Percentiles rank a stretch among this genome's conserved stretches.
Evolutionary conservation across 345 rosid species (phyloP).

Genomic region (Angophora floribunda): DNA sequence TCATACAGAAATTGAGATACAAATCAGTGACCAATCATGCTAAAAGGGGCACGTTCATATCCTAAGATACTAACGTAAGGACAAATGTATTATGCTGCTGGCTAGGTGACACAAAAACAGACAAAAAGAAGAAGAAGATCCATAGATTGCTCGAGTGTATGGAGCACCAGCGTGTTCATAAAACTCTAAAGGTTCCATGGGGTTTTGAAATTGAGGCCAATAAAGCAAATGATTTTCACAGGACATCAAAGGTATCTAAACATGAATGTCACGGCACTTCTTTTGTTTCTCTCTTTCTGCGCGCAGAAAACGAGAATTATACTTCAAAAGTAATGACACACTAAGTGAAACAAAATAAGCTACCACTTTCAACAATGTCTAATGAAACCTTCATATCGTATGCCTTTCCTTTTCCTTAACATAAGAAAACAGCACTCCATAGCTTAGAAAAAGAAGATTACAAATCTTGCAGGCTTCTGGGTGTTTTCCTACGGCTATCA

Average conservation of each 20-base stretch:
- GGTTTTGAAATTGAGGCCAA: not conserved
- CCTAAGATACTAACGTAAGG: not conserved
- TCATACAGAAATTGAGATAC: not conserved
- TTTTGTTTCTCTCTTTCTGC: not conserved
- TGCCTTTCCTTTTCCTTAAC: not conserved
- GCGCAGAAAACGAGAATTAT: not conserved
- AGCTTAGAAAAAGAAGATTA: not conserved
- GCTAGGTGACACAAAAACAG: not conserved
- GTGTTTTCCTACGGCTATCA: not conserved
- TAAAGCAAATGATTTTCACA: not conserved
- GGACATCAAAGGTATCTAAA: not conserved
- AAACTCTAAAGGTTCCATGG: not conserved
- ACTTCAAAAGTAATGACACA: not conserved
- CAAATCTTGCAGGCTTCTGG: not conserved
- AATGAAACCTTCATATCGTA: not conserved
- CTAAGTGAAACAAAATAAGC: not conserved
- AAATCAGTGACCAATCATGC: not conserved
- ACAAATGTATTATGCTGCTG: not conserved
- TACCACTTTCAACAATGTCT: not conserved
- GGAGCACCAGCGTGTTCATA: not conserved
- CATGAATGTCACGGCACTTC: not conserved
- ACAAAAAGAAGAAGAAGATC: not conserved
- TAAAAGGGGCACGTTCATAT: not conserved
- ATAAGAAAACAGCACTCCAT: not conserved
- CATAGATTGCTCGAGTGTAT: not conserved